Base-by-base conservation (phyloP, 345 rosid species). In the Aquilaria yunnanensis region DNA sequence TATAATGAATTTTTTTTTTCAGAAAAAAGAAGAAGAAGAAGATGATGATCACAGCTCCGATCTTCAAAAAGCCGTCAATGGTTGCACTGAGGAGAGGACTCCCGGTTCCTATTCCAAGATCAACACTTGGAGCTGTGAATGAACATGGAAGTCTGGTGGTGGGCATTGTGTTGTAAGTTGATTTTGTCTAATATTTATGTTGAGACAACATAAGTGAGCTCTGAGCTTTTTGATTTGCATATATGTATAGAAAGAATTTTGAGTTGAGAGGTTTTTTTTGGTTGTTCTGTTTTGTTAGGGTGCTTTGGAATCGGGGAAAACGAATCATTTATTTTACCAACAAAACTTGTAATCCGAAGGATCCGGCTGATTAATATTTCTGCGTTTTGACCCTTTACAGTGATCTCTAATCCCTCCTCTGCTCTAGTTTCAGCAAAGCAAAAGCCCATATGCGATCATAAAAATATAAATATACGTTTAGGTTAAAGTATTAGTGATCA, bases 31-130 rank as follows among this genome's bases (percentile, higher is more conserved):
- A 66, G 50, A 32, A 31, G 46, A 23, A 33, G 12, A 47, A 12
- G 58, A 16, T 10, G 12, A 30, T 12, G 14, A 5, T 48, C 78
- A 90, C 94, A 54, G 85, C 68, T 75, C 85, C 96, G 63, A 81
- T 83, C 89, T 90, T 90, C 75, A 90, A 74, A 76, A 90, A 87
- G 2, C 87, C 94, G 72, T 87, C 96, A 32, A 83, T 76, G 51
- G 88, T 77, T 74, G 74, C 71, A 60, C 86, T 87, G 60, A 90
- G 92, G 14, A 90, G 73, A 47, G 88, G 88, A 67, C 80, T 67
- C 62, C 96, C 94, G 82, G 64, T 77, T 70, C 87, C 96, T 54
- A 87, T 77, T 3, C 71, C 77, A 30, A 90, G 86, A 37, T 80
- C 82, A 11, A 90, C 77, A 66, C 58, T 85, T 53, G 94, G 93